A percentile compares a stretch with the other conserved stretches of the same genome.
These are phyloP conservation scores for Ustilago loliicola DNA, from an alignment of 1,284 basidiomycete genomes.

Conservation along the genomic window DNA sequence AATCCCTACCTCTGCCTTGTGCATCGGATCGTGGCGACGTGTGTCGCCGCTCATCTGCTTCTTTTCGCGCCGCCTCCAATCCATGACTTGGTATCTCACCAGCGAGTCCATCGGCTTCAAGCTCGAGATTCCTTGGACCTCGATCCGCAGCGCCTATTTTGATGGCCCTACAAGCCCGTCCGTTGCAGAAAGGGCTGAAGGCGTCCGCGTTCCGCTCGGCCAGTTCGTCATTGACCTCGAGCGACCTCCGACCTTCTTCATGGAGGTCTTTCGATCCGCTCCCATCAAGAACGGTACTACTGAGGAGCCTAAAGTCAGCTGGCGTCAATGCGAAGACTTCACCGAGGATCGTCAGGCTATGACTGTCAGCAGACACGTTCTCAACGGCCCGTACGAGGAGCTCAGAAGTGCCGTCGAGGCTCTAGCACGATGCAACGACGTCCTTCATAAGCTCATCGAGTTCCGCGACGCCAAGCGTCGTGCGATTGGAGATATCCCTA, in stretches of 20 bases:
- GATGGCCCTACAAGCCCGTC: slow-evolving; percentile 41
- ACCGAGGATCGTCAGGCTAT: slow-evolving; percentile 63
- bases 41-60: slow-evolving; percentile 63
- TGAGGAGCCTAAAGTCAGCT: slow-evolving; percentile 48
- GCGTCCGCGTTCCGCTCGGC: slow-evolving; percentile 48
- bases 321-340: slow-evolving; percentile 66
- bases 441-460: slow-evolving; percentile 33
- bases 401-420: slow-evolving; percentile 50
- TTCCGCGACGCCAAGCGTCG: slow-evolving; percentile 34
- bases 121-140: slow-evolving; percentile 59
- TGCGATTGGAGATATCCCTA: slow-evolving; percentile 32
- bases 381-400: slow-evolving; percentile 61
- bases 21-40: slow-evolving; percentile 62
- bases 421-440: slow-evolving; percentile 36
- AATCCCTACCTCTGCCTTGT: slow-evolving; percentile 53
- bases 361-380: slow-evolving; percentile 43
- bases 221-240: slow-evolving; percentile 56
- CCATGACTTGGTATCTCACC: slow-evolving; percentile 58
- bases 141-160: slow-evolving; percentile 42
- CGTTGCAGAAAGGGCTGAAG: slow-evolving; percentile 55
- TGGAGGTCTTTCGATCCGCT: slow-evolving; percentile 61
- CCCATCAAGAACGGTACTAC: slow-evolving; percentile 27
- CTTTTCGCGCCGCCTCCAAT: slow-evolving; percentile 57
- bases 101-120: slow-evolving; percentile 64
- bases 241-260: slow-evolving; percentile 61